A percentile compares a stretch with the other conserved stretches of the same genome.
Conservation (phyloP, 371 early-diverging fungal genomes). For the Choanephora cucurbitarum region DNA sequence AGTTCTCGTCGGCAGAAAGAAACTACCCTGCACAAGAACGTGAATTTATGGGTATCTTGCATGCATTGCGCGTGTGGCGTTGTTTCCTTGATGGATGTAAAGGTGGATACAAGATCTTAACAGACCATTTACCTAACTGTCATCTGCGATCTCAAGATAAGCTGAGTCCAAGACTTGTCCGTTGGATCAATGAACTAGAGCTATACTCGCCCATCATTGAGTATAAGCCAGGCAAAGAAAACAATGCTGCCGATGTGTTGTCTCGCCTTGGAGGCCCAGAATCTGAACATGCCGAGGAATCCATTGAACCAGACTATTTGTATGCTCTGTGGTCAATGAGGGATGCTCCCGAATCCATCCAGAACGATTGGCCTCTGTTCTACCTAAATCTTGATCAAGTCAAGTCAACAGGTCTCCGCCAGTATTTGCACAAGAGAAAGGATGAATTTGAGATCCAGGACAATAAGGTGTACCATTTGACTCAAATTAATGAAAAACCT, state of each 20-base stretch:
- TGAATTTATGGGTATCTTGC: slow-evolving; percentile 36
- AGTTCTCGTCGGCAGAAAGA: slow-evolving; percentile 25
- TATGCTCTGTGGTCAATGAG: slow-evolving; percentile 9
- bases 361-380: slow-evolving; percentile 26
- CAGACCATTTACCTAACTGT: slow-evolving; percentile 30
- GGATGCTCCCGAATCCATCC: background rate
- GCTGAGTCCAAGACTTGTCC: slow-evolving; percentile 20
- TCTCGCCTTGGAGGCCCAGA: slow-evolving; percentile 14
- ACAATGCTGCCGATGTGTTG: slow-evolving; percentile 19
- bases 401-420: background rate
- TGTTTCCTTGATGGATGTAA: slow-evolving; percentile 27
- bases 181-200: slow-evolving; percentile 34
- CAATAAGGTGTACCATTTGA: too few species aligned
- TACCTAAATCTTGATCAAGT: background rate
- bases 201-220: slow-evolving; percentile 31
- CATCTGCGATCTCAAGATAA: slow-evolving; percentile 29
- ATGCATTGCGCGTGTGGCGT: slow-evolving; percentile 34
- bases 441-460: too few species aligned
- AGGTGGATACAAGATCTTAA: slow-evolving; percentile 16
- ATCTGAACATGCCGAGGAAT: background rate
- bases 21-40: slow-evolving; percentile 37
- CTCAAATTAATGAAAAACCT: background rate
- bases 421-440: too few species aligned
- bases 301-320: slow-evolving; percentile 21
- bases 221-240: slow-evolving; percentile 30